phyloP scores from a whole-genome alignment of 2,329 filamentous ascomycete genomes.

The Aspergillus glaucus region DNA sequence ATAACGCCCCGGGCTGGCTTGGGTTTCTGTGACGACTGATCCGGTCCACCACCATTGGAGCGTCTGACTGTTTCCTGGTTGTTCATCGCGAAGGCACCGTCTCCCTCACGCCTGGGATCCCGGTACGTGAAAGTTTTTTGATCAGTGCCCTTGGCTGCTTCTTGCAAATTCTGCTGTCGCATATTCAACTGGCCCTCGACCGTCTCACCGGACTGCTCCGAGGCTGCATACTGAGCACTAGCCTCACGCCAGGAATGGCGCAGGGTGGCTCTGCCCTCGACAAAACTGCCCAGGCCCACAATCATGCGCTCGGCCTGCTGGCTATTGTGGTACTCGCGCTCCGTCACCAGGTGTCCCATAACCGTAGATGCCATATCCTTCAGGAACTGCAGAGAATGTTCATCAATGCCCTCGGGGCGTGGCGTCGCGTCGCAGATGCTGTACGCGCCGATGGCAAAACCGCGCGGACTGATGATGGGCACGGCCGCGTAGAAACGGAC shows the following conservation, averaged over 20 bases:
- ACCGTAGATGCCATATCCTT: slow-evolving; percentile 51
- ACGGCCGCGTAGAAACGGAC: slow-evolving; percentile 50
- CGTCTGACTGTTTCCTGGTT: not conserved
- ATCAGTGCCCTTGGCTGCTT: not conserved
- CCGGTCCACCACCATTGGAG: not conserved
- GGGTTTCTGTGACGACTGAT: not conserved
- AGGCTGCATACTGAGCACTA: slow-evolving; percentile 7
- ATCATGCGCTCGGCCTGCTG: slow-evolving; percentile 52
- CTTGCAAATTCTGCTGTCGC: slow-evolving; percentile 12
- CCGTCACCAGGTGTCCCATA: slow-evolving; percentile 54
- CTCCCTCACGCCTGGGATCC: not conserved
- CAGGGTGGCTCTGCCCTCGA: slow-evolving; percentile 39
- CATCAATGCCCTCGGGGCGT: slow-evolving; percentile 19
- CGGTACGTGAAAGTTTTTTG: not conserved
- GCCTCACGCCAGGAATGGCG: slow-evolving; percentile 18
- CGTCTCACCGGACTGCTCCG: slow-evolving; percentile 5
- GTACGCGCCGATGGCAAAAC: slow-evolving; percentile 53
- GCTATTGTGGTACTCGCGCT: slow-evolving; percentile 46
- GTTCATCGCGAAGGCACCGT: not conserved
- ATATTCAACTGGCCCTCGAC: slow-evolving; percentile 14
- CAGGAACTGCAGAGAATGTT: slow-evolving; percentile 48
- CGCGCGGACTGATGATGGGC: slow-evolving; percentile 51
- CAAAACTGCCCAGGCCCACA: slow-evolving; percentile 47
- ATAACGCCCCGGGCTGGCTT: too few species aligned
- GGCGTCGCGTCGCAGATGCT: slow-evolving; percentile 51